Percentiles rank a stretch among this genome's conserved stretches.
Evolutionary conservation across 1,284 basidiomycete species (phyloP).

Genomic region (Marasmius fiardii): DNA sequence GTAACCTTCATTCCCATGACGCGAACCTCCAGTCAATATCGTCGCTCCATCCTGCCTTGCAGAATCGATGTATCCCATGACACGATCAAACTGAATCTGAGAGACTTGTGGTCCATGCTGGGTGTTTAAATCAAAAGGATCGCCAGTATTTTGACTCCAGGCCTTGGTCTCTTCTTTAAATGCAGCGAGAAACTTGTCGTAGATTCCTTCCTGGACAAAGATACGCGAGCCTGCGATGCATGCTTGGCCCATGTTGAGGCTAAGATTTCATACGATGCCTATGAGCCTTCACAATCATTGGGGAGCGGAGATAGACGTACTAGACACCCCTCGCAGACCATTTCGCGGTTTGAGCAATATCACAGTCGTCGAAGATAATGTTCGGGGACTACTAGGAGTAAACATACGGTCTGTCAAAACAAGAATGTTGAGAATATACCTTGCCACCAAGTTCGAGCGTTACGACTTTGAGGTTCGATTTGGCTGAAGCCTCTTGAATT

Average conservation of each 20-base stretch:
- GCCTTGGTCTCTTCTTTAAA: conserved; percentile 41
- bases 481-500: conserved; percentile 62
- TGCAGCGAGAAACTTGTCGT: conserved; percentile 67
- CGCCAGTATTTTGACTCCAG: conserved; percentile 45
- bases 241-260: conserved; percentile 51
- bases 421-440: no score
- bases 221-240: conserved; percentile 86
- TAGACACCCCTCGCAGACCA: conserved; percentile 83
- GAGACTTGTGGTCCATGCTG: conserved; percentile 90
- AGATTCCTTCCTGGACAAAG: conserved; percentile 78
- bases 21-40: conserved; percentile 73
- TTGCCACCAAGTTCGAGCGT: conserved; percentile 83
- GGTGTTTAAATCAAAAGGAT: conserved; percentile 72
- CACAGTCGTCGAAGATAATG: conserved; percentile 57
- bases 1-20: conserved; percentile 70
- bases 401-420: no score
- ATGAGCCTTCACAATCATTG: no score
- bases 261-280: no score
- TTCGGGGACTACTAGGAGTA: conserved; percentile 39
- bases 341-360: conserved; percentile 74
- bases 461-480: conserved; percentile 64
- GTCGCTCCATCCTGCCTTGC: conserved; percentile 84
- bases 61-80: conserved; percentile 83
- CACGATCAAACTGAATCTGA: conserved; percentile 42
- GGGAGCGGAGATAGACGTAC: conserved; percentile 36